Percentiles rank a stretch among this genome's conserved stretches.
Evolutionary conservation across 257 asterid genomes (phyloP).

Genomic region (Nicotiana noctiflora): DNA sequence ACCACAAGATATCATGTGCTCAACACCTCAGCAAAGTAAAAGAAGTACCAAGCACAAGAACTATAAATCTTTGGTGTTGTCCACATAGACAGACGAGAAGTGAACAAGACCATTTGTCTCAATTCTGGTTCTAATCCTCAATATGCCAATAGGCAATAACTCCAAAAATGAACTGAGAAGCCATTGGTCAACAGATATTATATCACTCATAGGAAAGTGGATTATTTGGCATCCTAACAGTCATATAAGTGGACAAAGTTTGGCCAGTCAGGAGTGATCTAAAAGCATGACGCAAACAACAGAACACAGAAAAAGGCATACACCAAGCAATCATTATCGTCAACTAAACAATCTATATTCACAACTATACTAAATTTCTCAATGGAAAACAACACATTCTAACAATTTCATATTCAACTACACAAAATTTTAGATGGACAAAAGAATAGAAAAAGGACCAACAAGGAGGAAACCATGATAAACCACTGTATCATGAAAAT

Average conservation of each 20-base stretch:
- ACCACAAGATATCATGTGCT: too few species aligned
- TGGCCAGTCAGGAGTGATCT: background rate
- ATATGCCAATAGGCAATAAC: too few species aligned
- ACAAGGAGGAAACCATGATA: background rate
- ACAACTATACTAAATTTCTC: background rate
- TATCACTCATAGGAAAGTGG: too few species aligned
- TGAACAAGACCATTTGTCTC: background rate
- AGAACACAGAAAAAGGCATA: background rate
- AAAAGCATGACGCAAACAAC: background rate
- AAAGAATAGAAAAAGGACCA: background rate
- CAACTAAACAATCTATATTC: background rate
- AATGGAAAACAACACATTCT: background rate
- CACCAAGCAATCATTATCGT: background rate
- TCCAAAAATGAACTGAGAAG: too few species aligned
- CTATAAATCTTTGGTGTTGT: background rate
- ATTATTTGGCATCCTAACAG: too few species aligned
- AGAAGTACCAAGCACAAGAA: background rate
- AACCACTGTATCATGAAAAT: background rate
- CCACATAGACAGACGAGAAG: background rate
- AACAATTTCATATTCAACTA: background rate
- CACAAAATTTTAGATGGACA: background rate
- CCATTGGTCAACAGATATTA: too few species aligned
- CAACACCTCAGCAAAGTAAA: background rate
- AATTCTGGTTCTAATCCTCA: background rate
- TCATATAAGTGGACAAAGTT: too few species aligned